Conservation (phyloP, 768 basidiomycete genomes). For the Dioszegia crocea region DNA sequence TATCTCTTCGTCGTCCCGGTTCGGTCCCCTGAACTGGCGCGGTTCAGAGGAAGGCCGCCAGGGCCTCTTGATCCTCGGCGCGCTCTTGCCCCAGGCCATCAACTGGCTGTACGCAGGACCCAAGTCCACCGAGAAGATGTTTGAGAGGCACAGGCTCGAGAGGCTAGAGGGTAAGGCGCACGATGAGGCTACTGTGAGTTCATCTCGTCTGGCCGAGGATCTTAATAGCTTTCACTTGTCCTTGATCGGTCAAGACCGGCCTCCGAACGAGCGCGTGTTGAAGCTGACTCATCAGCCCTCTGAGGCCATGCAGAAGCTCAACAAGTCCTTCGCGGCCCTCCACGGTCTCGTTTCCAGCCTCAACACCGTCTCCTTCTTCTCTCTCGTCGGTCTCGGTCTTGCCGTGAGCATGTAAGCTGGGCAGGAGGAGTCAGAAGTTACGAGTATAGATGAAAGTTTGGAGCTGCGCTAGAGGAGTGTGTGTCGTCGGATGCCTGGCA, state of each 20-base stretch:
- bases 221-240: too few species aligned
- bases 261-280: too few species aligned
- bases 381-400: constrained; percentile 42
- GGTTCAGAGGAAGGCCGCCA: constrained; percentile 38
- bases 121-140: constrained; percentile 70
- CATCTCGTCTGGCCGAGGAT: too few species aligned
- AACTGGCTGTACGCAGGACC: constrained; percentile 73
- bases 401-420: constrained; percentile 27
- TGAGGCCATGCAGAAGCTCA: constrained; percentile 64
- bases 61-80: constrained; percentile 29
- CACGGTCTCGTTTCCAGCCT: constrained; percentile 68
- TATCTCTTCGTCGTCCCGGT: constrained; percentile 55
- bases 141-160: constrained; percentile 66
- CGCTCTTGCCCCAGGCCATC: constrained; percentile 53
- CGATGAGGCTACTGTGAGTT: constrained; percentile 62
- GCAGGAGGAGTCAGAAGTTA: neutral
- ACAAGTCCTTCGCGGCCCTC: constrained; percentile 61
- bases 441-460: too few species aligned
- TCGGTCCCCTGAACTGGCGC: constrained; percentile 50
- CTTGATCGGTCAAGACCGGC: too few species aligned
- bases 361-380: constrained; percentile 59
- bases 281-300: constrained; percentile 57
- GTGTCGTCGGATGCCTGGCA: too few species aligned
- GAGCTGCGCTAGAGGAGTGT: too few species aligned
- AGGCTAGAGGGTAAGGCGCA: constrained; percentile 67